Base-by-base conservation (phyloP, 331 rosid species). In the Acacia pycnantha region DNA sequence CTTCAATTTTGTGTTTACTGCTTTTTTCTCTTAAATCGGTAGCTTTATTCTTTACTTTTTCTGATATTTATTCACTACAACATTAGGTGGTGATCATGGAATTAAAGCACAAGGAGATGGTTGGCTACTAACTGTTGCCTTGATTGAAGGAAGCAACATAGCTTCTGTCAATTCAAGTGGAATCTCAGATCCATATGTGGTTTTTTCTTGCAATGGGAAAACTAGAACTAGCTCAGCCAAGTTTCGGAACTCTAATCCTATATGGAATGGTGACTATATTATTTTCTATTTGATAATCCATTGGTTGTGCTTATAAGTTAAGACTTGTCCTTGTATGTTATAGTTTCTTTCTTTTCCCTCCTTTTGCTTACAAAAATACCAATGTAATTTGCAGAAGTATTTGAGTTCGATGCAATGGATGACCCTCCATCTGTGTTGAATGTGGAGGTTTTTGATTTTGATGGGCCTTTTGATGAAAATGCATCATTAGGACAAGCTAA, bases 381-480 rank as follows among this genome's bases (percentile, higher is more conserved):
- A 71, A 31, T 84, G 31, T 13, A 5, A 12, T 83, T 61, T 78
- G 77, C 91, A 96, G 98, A 96, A 87, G 89, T 96, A 86, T 96
- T 96, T 87, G 99, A 96, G 86, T 96, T 96, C 79, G 98, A 94
- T 88, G 98, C 99, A 6, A 94, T 91, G 99, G 91, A 92, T 46
- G 98, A 96, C 74, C 97, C 95, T 84, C 99, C 99, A 77, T 92
- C 99, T 19, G 88, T 94, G 83, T 73, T 96, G 88, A 94, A 90
- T 51, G 86, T 94, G 82, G 97, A 92, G 71, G 92, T 96, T 82
- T 94, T 51, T 86, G 94, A 94, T 86, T 94, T 94, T 85, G 98
- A 94, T 88, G 99, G 98, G 74, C 99, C 99, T 71, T 96, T 89
- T 70, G 97, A 92, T 83, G 99, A 92, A 84, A 90, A 86, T 62